Evolutionary conservation across 2,329 filamentous ascomycete genomes (phyloP).

Genomic region (Exophiala xenobiotica): DNA sequence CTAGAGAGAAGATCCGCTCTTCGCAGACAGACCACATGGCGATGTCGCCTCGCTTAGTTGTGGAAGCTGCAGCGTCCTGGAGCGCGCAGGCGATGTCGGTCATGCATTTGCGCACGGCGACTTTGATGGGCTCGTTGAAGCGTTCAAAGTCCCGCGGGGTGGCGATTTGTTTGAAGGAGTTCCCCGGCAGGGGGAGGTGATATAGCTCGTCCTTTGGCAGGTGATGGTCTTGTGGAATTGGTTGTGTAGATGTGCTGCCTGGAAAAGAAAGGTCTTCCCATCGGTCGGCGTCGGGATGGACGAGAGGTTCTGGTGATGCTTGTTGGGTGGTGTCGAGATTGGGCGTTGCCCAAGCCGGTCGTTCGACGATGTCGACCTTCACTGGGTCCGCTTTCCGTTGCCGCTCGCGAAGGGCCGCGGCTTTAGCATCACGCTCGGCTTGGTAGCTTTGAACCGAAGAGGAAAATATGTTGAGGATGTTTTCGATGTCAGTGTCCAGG

Average conservation of each 20-base stretch:
- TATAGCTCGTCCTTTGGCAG: background rate
- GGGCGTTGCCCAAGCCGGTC: background rate
- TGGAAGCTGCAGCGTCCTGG: slow-evolving; percentile 14
- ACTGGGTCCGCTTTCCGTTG: too few species aligned
- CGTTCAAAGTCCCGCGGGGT: background rate
- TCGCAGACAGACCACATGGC: slow-evolving; percentile 26
- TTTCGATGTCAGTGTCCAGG: slow-evolving; percentile 17
- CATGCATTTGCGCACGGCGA: slow-evolving; percentile 11
- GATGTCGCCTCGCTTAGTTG: slow-evolving; percentile 17
- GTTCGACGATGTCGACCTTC: background rate
- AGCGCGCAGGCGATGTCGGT: slow-evolving; percentile 12
- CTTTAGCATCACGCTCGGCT: background rate
- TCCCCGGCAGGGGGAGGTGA: background rate
- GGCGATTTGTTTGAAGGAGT: slow-evolving; percentile 2
- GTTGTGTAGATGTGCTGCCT: background rate
- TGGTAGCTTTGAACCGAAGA: slow-evolving; percentile 11
- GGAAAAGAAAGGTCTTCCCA: background rate
- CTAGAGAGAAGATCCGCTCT: slow-evolving; percentile 22
- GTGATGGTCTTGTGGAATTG: background rate
- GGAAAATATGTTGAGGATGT: slow-evolving; percentile 18
- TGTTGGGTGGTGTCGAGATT: background rate
- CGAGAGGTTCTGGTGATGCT: background rate
- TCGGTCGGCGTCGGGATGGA: background rate
- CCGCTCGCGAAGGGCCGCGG: background rate
- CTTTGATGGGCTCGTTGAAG: slow-evolving; percentile 5